Percentiles rank a stretch among this genome's conserved stretches.
phyloP scores from a whole-genome alignment of 352 stramenopile species.

The Pythium dissimile region DNA sequence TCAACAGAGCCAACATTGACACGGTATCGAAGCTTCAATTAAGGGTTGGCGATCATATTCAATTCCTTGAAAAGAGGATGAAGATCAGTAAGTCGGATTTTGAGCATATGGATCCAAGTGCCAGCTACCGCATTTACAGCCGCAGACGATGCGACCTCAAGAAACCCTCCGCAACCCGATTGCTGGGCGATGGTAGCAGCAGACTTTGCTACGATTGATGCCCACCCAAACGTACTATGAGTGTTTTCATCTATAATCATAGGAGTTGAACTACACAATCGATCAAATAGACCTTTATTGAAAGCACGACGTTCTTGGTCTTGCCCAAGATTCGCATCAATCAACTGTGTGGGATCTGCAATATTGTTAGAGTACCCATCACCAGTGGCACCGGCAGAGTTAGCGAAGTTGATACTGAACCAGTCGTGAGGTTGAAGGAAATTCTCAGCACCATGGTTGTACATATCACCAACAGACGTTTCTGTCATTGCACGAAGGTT shows the following conservation, averaged over 20 bases:
- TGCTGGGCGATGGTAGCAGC: constrained; percentile 5
- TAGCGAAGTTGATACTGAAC: constrained; percentile 6
- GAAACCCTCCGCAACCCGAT: constrained; percentile 3
- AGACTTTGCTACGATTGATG: not conserved
- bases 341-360: too few species aligned
- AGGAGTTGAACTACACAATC: too few species aligned
- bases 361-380: constrained; percentile 19
- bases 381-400: not conserved
- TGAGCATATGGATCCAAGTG: constrained; percentile 18
- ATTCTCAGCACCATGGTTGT: constrained; percentile 15
- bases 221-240: not conserved
- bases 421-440: constrained; percentile 22
- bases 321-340: too few species aligned
- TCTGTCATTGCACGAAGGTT: constrained; percentile 20
- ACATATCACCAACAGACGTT: constrained; percentile 6
- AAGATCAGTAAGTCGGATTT: constrained; percentile 24
- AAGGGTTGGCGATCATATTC: constrained; percentile 20
- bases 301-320: too few species aligned
- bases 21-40: constrained; percentile 13
- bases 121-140: constrained; percentile 5
- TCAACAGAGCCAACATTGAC: constrained; percentile 1
- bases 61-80: constrained; percentile 25
- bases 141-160: not conserved
- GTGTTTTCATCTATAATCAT: too few species aligned
- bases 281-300: too few species aligned